phyloP scores from a whole-genome alignment of 345 rosid species.

The Jatropha curcas region DNA sequence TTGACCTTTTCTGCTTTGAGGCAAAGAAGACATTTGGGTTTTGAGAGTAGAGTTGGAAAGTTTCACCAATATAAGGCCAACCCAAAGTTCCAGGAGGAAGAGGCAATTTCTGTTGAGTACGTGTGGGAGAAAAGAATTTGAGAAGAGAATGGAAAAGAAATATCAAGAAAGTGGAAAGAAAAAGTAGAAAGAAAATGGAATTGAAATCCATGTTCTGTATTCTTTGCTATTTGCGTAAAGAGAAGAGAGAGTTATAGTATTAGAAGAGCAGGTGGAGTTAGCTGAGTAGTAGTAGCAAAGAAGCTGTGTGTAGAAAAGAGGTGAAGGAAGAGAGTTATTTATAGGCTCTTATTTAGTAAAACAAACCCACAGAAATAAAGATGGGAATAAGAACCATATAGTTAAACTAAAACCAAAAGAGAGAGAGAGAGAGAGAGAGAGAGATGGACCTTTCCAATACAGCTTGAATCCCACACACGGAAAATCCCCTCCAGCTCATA shows the following conservation, averaged over 20 bases:
- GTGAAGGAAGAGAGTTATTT: slow-evolving; percentile 27
- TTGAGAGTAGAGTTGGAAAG: slow-evolving; percentile 85
- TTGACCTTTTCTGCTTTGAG: slow-evolving; percentile 55
- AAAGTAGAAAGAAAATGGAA: slow-evolving; percentile 17
- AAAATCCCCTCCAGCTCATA: slow-evolving; percentile 52
- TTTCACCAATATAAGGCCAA: slow-evolving; percentile 84
- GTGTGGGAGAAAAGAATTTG: slow-evolving; percentile 27
- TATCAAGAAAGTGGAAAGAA: slow-evolving; percentile 31
- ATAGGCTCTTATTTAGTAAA: slow-evolving; percentile 18
- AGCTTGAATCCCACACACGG: slow-evolving; percentile 60
- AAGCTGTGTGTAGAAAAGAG: slow-evolving; percentile 24
- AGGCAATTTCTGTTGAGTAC: slow-evolving; percentile 35
- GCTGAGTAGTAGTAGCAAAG: neutral
- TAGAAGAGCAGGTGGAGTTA: neutral
- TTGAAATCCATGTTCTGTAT: slow-evolving; percentile 37
- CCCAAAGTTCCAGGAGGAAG: slow-evolving; percentile 91
- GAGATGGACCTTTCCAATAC: slow-evolving; percentile 30
- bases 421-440: neutral
- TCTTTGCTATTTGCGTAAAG: neutral
- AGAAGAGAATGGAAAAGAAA: slow-evolving; percentile 32
- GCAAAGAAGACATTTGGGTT: slow-evolving; percentile 86
- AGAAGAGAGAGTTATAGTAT: neutral
- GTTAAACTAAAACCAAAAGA: neutral
- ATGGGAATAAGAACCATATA: too few relatives aligned
- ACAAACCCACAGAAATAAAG: neutral